phyloP scores from a whole-genome alignment of 2,329 filamentous ascomycete species.

The Pseudomassariella vexata region DNA sequence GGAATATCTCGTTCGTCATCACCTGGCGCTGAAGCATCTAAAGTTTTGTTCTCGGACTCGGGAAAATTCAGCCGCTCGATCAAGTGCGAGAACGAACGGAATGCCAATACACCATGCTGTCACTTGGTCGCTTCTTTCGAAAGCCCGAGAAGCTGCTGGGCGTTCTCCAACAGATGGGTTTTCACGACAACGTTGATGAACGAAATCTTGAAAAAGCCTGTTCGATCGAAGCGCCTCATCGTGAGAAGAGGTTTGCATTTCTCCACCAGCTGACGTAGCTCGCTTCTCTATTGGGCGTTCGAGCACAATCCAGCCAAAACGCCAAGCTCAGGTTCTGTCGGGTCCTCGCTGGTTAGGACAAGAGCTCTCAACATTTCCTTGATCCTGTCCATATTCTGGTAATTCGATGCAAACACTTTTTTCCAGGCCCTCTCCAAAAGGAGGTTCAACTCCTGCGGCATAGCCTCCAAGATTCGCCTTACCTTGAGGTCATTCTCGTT shows the following conservation, averaged over 20 bases:
- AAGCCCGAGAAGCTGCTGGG: slow-evolving; percentile 26
- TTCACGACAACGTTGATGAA: slow-evolving; percentile 31
- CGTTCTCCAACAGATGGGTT: slow-evolving; percentile 31
- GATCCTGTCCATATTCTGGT: slow-evolving; percentile 27
- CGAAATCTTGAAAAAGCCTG: slow-evolving; percentile 15
- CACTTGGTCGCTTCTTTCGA: slow-evolving; percentile 31
- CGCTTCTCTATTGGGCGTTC: slow-evolving; percentile 22
- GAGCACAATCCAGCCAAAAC: slow-evolving; percentile 29
- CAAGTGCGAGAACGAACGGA: slow-evolving; percentile 31
- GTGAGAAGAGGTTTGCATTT: slow-evolving; percentile 31
- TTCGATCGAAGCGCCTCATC: slow-evolving; percentile 12
- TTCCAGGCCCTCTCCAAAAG: slow-evolving; percentile 32
- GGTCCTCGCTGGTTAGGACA: slow-evolving; percentile 34
- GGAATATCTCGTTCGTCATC: neutral
- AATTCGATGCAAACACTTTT: slow-evolving; percentile 27
- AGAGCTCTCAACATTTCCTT: slow-evolving; percentile 35
- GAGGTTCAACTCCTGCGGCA: slow-evolving; percentile 31
- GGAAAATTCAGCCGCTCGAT: slow-evolving; percentile 26
- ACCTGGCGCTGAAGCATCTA: slow-evolving; percentile 9
- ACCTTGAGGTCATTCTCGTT: slow-evolving; percentile 31
- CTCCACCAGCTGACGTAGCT: slow-evolving; percentile 28
- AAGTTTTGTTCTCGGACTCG: slow-evolving; percentile 10
- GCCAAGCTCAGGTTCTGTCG: slow-evolving; percentile 29
- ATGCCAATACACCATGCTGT: slow-evolving; percentile 34
- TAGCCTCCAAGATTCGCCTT: slow-evolving; percentile 29